Evolutionary conservation across 2,329 filamentous ascomycete species (phyloP).

Genomic region (Exophiala sp.): DNA sequence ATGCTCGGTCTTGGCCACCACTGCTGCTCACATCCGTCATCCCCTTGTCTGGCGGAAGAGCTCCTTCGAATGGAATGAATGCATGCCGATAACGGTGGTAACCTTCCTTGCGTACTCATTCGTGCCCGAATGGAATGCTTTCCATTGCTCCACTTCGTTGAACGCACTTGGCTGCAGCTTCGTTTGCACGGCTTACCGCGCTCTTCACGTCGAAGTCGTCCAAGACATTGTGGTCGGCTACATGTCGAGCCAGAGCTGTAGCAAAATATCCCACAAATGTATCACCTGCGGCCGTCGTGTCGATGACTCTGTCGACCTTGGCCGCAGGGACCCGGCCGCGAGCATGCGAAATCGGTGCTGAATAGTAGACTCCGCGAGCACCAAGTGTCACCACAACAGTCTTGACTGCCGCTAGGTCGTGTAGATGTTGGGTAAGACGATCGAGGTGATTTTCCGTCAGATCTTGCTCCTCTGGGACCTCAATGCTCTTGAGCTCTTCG

Average conservation of each 20-base stretch:
- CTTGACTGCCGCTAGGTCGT: slow-evolving; percentile 61
- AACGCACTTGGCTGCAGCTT: slow-evolving; percentile 44
- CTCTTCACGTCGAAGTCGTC: slow-evolving; percentile 47
- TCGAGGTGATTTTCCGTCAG: slow-evolving; percentile 32
- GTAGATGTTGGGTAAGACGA: slow-evolving; percentile 57
- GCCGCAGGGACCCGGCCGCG: slow-evolving; percentile 57
- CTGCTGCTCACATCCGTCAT: no score
- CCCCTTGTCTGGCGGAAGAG: no score
- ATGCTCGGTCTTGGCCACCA: no score
- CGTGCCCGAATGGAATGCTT: slow-evolving; percentile 48
- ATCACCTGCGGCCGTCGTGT: slow-evolving; percentile 91
- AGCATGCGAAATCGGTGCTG: slow-evolving; percentile 43
- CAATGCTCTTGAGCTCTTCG: slow-evolving; percentile 22
- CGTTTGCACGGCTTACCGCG: slow-evolving; percentile 42
- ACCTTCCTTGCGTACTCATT: slow-evolving; percentile 24
- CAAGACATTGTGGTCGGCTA: slow-evolving; percentile 49
- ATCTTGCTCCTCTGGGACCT: slow-evolving; percentile 30
- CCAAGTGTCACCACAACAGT: slow-evolving; percentile 85
- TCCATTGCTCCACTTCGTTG: slow-evolving; percentile 46
- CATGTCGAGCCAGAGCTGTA: slow-evolving; percentile 61
- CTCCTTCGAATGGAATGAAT: no score
- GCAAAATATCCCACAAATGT: slow-evolving; percentile 91
- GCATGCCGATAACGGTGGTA: no score
- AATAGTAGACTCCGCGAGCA: slow-evolving; percentile 69
- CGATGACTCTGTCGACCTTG: slow-evolving; percentile 70